Percentiles rank a stretch among this genome's conserved stretches.
These are phyloP conservation scores for Hypericum perforatum DNA, from an alignment of 345 rosid genomes.

Conservation along the genomic window DNA sequence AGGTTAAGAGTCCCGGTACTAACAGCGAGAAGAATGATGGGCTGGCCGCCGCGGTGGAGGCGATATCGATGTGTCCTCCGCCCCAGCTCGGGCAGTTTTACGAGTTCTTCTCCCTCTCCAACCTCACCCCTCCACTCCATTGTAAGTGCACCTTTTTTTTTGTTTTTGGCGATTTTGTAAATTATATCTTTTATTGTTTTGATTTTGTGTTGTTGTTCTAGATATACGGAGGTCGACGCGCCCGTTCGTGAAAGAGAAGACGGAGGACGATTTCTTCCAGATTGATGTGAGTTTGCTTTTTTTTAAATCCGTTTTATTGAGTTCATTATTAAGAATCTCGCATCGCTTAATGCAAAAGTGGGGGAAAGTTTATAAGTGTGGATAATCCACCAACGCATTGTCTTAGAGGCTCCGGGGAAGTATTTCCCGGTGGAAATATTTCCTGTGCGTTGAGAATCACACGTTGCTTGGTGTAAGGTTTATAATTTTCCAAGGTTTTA, in stretches of 20 bases:
- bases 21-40: constrained; percentile 13
- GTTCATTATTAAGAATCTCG: no score
- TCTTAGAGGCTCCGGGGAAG: no score
- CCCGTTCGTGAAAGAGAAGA: constrained; percentile 13
- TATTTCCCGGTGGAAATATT: no score
- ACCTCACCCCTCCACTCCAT: constrained; percentile 23
- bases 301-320: no score
- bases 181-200: background rate
- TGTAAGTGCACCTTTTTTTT: constrained; percentile 12
- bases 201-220: constrained; percentile 4
- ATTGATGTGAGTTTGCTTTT: constrained; percentile 55
- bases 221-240: constrained; percentile 20
- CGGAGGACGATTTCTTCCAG: constrained; percentile 39
- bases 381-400: no score
- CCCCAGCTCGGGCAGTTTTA: constrained; percentile 27
- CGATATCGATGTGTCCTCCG: constrained; percentile 20
- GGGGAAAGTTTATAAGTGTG: no score
- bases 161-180: background rate
- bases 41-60: constrained; percentile 9
- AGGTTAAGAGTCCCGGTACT: background rate
- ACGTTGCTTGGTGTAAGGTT: no score
- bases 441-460: no score
- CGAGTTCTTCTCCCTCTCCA: constrained; percentile 27
- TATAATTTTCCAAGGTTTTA: no score
- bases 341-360: no score